Percentiles rank a stretch among this genome's conserved stretches.
Evolutionary conservation across 257 asterid genomes (phyloP).

Genomic region (Nicotiana undulata): DNA sequence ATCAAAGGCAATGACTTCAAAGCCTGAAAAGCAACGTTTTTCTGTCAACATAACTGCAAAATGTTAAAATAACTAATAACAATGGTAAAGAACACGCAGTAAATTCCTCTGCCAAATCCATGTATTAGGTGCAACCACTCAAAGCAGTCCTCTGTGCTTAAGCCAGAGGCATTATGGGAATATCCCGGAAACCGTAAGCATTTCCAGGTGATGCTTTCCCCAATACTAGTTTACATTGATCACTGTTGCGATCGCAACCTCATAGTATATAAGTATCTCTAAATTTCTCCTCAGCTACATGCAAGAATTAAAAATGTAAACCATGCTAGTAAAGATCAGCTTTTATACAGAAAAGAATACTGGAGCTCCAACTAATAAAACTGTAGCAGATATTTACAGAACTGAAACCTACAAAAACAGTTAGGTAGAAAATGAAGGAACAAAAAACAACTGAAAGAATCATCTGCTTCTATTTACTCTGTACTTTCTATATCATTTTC

Average conservation of each 20-base stretch:
- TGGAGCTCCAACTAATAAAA: not conserved
- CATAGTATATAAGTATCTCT: not conserved
- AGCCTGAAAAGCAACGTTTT: not conserved
- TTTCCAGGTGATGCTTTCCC: not conserved
- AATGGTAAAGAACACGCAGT: not conserved
- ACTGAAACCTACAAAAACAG: slow-evolving; percentile 7
- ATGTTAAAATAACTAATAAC: not conserved
- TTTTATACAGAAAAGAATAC: not conserved
- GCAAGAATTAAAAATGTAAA: not conserved
- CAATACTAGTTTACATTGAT: not conserved
- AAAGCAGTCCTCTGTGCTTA: not conserved
- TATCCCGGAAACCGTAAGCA: not conserved
- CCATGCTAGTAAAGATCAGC: not conserved
- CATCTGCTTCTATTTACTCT: slow-evolving; percentile 11
- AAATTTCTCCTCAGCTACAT: not conserved
- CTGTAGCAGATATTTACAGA: slow-evolving; percentile 1
- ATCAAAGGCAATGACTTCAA: not conserved
- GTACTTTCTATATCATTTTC: slow-evolving; percentile 2
- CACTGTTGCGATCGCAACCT: not conserved
- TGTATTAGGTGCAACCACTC: not conserved
- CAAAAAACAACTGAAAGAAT: slow-evolving; percentile 7
- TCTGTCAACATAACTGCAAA: not conserved
- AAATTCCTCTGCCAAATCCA: not conserved
- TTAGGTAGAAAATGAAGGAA: not conserved
- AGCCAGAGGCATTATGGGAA: not conserved